Conservation (phyloP, 345 rosid species). For the Populus ilicifolia region DNA sequence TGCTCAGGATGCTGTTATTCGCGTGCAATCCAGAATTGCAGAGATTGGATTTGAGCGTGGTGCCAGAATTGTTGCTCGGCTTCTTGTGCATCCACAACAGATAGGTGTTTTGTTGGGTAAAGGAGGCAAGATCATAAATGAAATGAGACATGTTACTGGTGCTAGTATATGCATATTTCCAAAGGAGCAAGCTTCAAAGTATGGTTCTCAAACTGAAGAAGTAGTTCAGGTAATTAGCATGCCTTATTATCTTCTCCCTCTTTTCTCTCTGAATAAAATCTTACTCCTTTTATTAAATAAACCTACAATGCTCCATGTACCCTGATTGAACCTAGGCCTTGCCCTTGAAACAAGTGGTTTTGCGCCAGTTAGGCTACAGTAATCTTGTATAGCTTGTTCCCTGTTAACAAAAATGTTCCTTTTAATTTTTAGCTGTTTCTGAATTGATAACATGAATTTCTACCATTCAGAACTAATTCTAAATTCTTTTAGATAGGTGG, state of each 20-base stretch:
- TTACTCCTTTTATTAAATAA: not conserved
- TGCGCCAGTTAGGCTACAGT: too few relatives aligned
- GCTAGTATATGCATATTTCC: conserved; percentile 60
- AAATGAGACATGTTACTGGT: conserved; percentile 75
- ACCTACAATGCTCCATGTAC: too few relatives aligned
- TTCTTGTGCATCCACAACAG: conserved; percentile 60
- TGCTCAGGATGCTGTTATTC: conserved; percentile 71
- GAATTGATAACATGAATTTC: too few relatives aligned
- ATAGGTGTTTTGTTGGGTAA: conserved; percentile 66
- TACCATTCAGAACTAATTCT: too few relatives aligned
- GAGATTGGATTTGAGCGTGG: conserved; percentile 76
- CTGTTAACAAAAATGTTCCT: too few relatives aligned
- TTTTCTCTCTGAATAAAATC: too few relatives aligned
- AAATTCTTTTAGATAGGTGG: too few relatives aligned
- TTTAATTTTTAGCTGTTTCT: too few relatives aligned
- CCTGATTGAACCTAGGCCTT: too few relatives aligned
- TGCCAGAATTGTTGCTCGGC: conserved; percentile 62
- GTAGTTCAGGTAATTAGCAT: conserved; percentile 58
- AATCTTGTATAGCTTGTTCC: too few relatives aligned
- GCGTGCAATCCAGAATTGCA: conserved; percentile 61
- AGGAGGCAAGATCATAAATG: conserved; percentile 62
- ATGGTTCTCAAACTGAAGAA: conserved; percentile 55
- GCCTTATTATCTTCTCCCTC: not conserved
- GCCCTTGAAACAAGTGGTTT: too few relatives aligned
- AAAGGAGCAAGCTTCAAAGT: conserved; percentile 55